Evolutionary conservation across 305 asterid genomes (phyloP).

Genomic region (Fraxinus paxiana): DNA sequence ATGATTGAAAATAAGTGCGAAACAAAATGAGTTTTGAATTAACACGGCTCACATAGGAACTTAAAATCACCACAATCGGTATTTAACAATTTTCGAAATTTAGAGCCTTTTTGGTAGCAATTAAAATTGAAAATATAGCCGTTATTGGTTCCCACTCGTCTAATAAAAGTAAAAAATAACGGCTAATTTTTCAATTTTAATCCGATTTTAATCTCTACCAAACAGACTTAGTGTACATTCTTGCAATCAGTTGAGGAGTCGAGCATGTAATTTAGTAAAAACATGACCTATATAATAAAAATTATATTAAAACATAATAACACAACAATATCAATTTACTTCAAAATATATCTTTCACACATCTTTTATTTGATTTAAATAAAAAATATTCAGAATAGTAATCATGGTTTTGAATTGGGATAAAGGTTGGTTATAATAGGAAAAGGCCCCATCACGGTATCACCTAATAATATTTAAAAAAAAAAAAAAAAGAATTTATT

Average conservation of each 20-base stretch:
- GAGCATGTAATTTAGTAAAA: not conserved
- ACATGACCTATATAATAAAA: not conserved
- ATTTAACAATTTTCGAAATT: not conserved
- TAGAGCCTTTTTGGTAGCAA: too few species aligned
- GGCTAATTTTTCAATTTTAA: too few species aligned
- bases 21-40: too few species aligned
- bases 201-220: too few species aligned
- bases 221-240: not conserved
- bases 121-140: too few species aligned
- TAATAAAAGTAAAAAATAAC: too few species aligned
- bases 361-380: not conserved
- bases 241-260: not conserved
- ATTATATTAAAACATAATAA: not conserved
- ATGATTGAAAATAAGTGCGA: too few species aligned
- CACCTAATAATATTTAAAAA: not conserved
- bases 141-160: too few species aligned
- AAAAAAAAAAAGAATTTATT: too few species aligned
- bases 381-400: too few species aligned
- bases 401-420: not conserved
- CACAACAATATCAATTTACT: not conserved
- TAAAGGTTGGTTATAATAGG: not conserved
- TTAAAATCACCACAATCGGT: too few species aligned
- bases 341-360: not conserved
- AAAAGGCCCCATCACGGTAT: not conserved
- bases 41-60: too few species aligned